Conservation (phyloP, 148 eudicot genomes). For the Amaranthus hypochondriacus region DNA sequence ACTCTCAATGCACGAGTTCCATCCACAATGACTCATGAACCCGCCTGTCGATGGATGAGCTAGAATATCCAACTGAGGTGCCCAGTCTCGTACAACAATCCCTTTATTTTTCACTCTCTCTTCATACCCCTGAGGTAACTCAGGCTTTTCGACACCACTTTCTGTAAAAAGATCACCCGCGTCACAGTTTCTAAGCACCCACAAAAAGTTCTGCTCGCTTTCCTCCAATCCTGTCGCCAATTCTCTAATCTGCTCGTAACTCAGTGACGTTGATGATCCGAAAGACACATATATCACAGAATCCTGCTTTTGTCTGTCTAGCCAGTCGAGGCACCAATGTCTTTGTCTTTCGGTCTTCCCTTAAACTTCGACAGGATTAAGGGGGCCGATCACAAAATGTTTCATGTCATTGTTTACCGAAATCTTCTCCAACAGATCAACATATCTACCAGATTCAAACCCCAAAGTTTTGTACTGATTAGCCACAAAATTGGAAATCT, state of each 20-base stretch:
- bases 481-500: constrained; percentile 11
- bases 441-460: constrained; percentile 25
- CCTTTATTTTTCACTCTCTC: constrained; percentile 44
- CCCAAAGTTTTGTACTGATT: constrained; percentile 9
- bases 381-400: constrained; percentile 23
- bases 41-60: constrained; percentile 51
- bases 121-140: constrained; percentile 56
- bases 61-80: constrained; percentile 57
- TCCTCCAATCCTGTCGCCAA: constrained; percentile 52
- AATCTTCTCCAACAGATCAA: constrained; percentile 21
- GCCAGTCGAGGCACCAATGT: constrained; percentile 21
- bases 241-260: constrained; percentile 44
- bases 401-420: constrained; percentile 7
- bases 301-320: constrained; percentile 27
- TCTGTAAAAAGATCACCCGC: constrained; percentile 14
- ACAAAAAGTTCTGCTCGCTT: constrained; percentile 48
- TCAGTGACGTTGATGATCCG: constrained; percentile 48
- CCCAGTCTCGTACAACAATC: constrained; percentile 53
- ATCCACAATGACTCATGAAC: constrained; percentile 59
- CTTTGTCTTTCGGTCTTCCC: not conserved
- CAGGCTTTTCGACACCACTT: constrained; percentile 16
- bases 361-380: constrained; percentile 20
- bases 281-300: constrained; percentile 60
- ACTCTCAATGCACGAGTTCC: constrained; percentile 64
- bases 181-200: constrained; percentile 45